Base-by-base conservation (phyloP, 768 basidiomycete species). In the Lentinula detonsa region DNA sequence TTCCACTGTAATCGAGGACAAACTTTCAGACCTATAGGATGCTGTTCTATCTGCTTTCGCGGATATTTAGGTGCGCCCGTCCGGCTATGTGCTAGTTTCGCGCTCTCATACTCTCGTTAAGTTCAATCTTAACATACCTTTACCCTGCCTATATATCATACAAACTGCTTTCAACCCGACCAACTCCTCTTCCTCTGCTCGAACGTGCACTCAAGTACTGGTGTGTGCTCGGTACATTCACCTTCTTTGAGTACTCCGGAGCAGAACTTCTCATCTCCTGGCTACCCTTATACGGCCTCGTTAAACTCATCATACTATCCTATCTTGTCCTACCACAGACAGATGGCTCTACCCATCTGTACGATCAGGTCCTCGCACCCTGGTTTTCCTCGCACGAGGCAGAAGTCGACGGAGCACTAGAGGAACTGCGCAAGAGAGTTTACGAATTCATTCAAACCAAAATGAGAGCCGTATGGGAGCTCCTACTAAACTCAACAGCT, bases 131-230 rank as follows among this genome's bases (percentile, higher is more conserved):
- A 5, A 91, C 88, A 18, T 95, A 93, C 73, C 81, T 95, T 43
- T 96, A 98, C 72, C 95, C 95, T 0, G 91, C 90, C 23, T 98
- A 98, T 75, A 91, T 93, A 34, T 95, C 93, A n/a, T 98, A 95
- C 78, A 98, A 98, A 78, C 86, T 91, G 0, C 83, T 98, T 35
- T 89, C 90, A 40, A 86, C 90, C 66, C 81, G 92, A n/a, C 91
- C 91, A 18, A 90, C 91, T 1, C 88, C 87, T 0, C 91, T 93
- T 67, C 83, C 80, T 55, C 92, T 93, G 49, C 78, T 95, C 8
- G 95, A 97, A 71, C 79, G 93, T 74, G 97, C 95, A 94, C 81
- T 98, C 58, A 95, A 94, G 91, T 98, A 97, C 68, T 98, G 95
- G 95, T 87, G 86, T n/a, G 90, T 91, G 0, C 81, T 92, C 2